Percentiles rank a stretch among this genome's conserved stretches.
Evolutionary conservation across 2,329 filamentous ascomycete species (phyloP).

Genomic region (Ceratocystis destructans): DNA sequence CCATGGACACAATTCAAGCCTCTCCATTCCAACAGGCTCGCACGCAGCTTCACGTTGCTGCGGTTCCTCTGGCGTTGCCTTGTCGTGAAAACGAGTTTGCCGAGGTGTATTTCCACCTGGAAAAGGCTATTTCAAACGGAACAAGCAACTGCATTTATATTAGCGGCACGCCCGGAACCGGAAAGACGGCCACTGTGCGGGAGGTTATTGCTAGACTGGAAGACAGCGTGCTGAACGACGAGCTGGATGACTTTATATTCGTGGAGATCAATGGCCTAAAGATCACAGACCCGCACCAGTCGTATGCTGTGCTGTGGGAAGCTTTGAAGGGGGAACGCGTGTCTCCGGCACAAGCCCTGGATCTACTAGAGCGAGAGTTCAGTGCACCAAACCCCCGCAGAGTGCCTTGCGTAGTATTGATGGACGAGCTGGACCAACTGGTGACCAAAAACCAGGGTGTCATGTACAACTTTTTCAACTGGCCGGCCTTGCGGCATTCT

Average conservation of each 20-base stretch:
- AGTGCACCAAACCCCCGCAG: conserved; percentile 78
- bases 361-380: conserved; percentile 85
- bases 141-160: conserved; percentile 97
- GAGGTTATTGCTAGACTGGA: conserved; percentile 87
- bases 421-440: conserved; percentile 96
- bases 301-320: conserved; percentile 91
- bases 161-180: conserved; percentile 93
- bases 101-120: conserved; percentile 83
- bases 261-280: conserved; percentile 99
- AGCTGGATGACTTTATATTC: conserved; percentile 96
- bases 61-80: conserved; percentile 76
- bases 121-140: conserved; percentile 85
- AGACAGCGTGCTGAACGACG: conserved; percentile 72
- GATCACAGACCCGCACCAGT: conserved; percentile 93
- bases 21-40: conserved; percentile 89
- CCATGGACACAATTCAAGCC: conserved; percentile 57
- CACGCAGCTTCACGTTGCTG: conserved; percentile 79
- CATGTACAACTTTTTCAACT: conserved; percentile 99
- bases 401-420: conserved; percentile 89
- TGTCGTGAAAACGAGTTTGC: conserved; percentile 88
- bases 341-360: conserved; percentile 78
- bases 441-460: conserved; percentile 98
- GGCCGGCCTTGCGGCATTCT: conserved; percentile 83
- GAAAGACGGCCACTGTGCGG: conserved; percentile 92
- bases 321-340: conserved; percentile 87